Percentiles rank a stretch among this genome's conserved stretches.
Conservation (phyloP, 371 early-diverging fungal genomes). For the Pancytospora epiphaga region DNA sequence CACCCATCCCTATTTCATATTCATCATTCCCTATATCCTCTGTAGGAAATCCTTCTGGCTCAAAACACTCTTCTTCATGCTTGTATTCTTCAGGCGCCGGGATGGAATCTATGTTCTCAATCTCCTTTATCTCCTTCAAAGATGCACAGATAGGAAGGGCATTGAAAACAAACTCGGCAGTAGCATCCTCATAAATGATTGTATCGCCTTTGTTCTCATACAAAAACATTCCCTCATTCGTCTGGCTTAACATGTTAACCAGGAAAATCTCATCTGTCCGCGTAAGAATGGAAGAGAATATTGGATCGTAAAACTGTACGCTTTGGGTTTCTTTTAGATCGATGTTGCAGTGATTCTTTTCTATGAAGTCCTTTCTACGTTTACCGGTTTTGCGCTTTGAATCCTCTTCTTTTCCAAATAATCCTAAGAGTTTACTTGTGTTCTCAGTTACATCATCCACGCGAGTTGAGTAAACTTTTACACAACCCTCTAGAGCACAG, state of each 20-base stretch:
- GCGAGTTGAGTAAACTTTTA: slow-evolving; percentile 90
- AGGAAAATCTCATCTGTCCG: slow-evolving; percentile 15
- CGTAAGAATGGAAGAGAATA: slow-evolving; percentile 15
- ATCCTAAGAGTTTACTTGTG: slow-evolving; percentile 69
- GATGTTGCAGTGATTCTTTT: slow-evolving; percentile 23
- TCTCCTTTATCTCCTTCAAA: slow-evolving; percentile 3
- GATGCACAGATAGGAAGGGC: not conserved
- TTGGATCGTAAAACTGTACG: slow-evolving; percentile 16
- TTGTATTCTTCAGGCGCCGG: not conserved
- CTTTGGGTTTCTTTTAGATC: slow-evolving; percentile 22
- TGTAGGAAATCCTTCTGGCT: too few species aligned
- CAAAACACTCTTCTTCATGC: not conserved
- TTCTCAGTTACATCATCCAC: slow-evolving; percentile 92
- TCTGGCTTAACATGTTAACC: not conserved
- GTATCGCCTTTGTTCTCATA: not conserved
- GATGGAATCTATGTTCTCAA: slow-evolving; percentile 1
- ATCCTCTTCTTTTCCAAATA: slow-evolving; percentile 40
- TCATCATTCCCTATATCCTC: not conserved
- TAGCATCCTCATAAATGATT: slow-evolving; percentile 12
- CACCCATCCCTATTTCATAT: not conserved
- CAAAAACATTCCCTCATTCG: slow-evolving; percentile 15
- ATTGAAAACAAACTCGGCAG: not conserved
- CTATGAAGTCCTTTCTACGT: slow-evolving; percentile 28
- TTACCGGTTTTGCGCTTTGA: slow-evolving; percentile 23
- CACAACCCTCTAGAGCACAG: slow-evolving; percentile 89